Conservation (phyloP, 1,139 yeast genomes). For the Yamadazyma jaroonii region DNA sequence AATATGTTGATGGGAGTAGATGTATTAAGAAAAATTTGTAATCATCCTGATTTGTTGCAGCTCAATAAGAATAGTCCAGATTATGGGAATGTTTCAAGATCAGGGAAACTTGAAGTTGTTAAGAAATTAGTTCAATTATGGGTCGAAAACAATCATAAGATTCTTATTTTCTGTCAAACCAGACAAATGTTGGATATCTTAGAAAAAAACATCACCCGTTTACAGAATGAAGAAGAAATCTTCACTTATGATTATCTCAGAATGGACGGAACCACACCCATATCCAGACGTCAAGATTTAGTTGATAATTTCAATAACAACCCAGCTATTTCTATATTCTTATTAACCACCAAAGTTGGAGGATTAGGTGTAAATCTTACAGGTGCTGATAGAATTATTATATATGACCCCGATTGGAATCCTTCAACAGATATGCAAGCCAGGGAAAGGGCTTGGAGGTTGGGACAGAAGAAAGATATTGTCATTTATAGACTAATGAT, state of each 20-base stretch:
- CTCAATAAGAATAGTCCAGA: constrained; percentile 37
- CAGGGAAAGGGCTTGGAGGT: constrained; percentile 94
- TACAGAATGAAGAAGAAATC: constrained; percentile 28
- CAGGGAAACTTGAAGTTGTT: constrained; percentile 92
- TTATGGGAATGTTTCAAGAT: constrained; percentile 66
- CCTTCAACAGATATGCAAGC: constrained; percentile 98
- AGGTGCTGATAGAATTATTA: constrained; percentile 93
- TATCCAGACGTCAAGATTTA: constrained; percentile 66
- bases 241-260: constrained; percentile 50
- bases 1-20: constrained; percentile 91
- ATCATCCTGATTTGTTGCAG: constrained; percentile 83
- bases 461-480: constrained; percentile 94
- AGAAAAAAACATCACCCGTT: constrained; percentile 53
- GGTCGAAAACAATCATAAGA: constrained; percentile 74
- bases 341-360: constrained; percentile 91
- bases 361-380: constrained; percentile 93
- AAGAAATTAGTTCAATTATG: constrained; percentile 73
- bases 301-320: constrained; percentile 79
- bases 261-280: constrained; percentile 95
- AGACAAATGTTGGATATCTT: constrained; percentile 90
- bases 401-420: constrained; percentile 98
- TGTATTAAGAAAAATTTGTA: constrained; percentile 83
- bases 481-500: constrained; percentile 88
- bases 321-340: constrained; percentile 56
- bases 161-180: constrained; percentile 84